Conservation (phyloP, 108 stramenopile species). For the Skeletonema marinoi region DNA sequence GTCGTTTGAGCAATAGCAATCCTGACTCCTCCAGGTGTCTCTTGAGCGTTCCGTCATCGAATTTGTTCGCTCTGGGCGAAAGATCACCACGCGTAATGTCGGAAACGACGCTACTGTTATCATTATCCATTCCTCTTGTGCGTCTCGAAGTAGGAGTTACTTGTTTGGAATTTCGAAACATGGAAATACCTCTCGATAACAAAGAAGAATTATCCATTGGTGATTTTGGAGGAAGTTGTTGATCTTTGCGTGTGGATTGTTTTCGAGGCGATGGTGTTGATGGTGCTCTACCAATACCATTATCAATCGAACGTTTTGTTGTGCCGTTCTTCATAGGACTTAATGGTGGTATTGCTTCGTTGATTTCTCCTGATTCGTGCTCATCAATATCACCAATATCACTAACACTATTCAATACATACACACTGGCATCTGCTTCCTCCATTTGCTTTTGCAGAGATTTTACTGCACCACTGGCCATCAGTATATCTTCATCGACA, state of each 20-base stretch:
- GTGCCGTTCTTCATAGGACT: neutral
- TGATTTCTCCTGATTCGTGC: neutral
- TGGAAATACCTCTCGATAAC: conserved; percentile 22
- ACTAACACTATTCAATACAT: neutral
- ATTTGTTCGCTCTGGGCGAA: conserved; percentile 7
- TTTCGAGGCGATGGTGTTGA: neutral
- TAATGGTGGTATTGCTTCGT: neutral
- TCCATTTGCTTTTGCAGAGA: neutral
- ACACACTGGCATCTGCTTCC: neutral
- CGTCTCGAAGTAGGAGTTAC: neutral
- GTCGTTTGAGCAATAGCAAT: conserved; percentile 34
- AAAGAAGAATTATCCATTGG: conserved; percentile 15
- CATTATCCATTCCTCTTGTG: conserved; percentile 14
- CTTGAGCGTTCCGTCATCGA: conserved; percentile 20
- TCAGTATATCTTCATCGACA: neutral
- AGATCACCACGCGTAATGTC: conserved; percentile 29
- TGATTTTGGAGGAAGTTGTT: conserved; percentile 15
- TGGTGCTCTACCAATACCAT: neutral
- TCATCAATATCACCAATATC: neutral
- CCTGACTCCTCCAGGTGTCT: conserved; percentile 44
- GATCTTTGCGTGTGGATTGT: neutral
- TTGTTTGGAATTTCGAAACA: conserved; percentile 3
- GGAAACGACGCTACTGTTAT: conserved; percentile 38
- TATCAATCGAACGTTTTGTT: neutral
- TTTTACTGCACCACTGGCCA: neutral